phyloP scores from a whole-genome alignment of 768 basidiomycete species.

The Tremella fuciformis region DNA sequence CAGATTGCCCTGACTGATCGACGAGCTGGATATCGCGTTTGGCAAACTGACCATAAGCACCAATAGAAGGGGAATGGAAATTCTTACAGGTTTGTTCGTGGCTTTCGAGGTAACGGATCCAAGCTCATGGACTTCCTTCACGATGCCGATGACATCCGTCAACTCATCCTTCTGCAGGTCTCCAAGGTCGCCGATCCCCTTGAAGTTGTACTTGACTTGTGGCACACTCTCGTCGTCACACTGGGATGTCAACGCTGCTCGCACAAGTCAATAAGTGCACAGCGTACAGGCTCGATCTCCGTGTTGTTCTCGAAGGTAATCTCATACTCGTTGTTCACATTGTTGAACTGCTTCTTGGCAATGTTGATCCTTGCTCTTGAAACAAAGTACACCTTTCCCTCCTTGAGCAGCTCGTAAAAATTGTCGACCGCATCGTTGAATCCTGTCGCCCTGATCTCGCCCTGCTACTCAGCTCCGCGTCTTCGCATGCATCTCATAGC shows the following conservation, averaged over 20 bases:
- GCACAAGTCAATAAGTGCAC: neutral
- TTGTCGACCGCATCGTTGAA: constrained; percentile 84
- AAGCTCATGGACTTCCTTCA: constrained; percentile 72
- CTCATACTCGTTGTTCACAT: constrained; percentile 87
- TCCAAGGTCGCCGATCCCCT: constrained; percentile 63
- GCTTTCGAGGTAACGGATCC: constrained; percentile 72
- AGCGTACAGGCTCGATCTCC: constrained; percentile 71
- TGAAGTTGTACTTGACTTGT: constrained; percentile 78
- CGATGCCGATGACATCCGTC: constrained; percentile 80
- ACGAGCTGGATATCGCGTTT: constrained; percentile 89
- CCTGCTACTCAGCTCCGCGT: constrained; percentile 48
- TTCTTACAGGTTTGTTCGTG: constrained; percentile 63
- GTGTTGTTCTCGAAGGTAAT: constrained; percentile 78
- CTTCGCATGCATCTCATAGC: neutral
- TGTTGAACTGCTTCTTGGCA: constrained; percentile 94
- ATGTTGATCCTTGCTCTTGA: constrained; percentile 88
- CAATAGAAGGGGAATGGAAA: neutral
- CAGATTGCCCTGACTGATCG: constrained; percentile 72
- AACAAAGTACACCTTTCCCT: constrained; percentile 88
- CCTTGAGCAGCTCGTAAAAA: constrained; percentile 77
- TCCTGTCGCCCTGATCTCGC: constrained; percentile 76
- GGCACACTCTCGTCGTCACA: constrained; percentile 80
- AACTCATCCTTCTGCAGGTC: constrained; percentile 71
- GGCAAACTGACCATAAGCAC: constrained; percentile 59
- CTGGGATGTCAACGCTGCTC: constrained; percentile 54